These are phyloP conservation scores for Suillus weaverae DNA, from an alignment of 768 basidiomycete species.

Conservation along the genomic window DNA sequence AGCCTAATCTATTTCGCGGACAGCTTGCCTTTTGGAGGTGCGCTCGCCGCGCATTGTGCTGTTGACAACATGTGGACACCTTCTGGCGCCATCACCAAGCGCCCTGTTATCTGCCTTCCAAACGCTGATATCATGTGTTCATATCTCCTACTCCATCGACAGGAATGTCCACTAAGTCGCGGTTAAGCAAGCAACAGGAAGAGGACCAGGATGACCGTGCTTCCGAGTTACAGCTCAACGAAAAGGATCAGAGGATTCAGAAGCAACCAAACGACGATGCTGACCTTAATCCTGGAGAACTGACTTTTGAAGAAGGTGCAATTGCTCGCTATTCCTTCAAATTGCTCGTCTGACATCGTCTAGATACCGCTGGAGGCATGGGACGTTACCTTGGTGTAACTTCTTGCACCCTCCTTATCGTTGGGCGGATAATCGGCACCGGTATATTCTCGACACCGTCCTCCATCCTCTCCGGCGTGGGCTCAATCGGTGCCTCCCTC, in stretches of 20 bases:
- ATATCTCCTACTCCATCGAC: not conserved
- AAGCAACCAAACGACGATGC: constrained; percentile 15
- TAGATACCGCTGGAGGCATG: constrained; percentile 55
- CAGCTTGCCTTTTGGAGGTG: not conserved
- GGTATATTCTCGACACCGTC: constrained; percentile 68
- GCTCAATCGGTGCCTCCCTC: constrained; percentile 58
- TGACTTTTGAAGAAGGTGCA: constrained; percentile 52
- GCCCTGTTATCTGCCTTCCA: not conserved
- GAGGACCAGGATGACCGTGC: not conserved
- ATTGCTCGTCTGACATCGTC: not conserved
- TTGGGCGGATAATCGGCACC: constrained; percentile 60
- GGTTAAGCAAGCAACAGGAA: constrained; percentile 2
- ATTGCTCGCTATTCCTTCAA: not conserved
- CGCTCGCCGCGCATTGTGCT: not conserved
- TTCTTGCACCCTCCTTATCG: constrained; percentile 56
- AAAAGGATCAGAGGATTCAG: not conserved
- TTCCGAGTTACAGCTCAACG: not conserved
- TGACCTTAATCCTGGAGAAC: constrained; percentile 40
- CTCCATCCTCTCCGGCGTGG: constrained; percentile 55
- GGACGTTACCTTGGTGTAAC: constrained; percentile 58
- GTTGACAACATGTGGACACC: too few species aligned
- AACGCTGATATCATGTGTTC: not conserved
- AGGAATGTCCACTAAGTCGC: constrained; percentile 12
- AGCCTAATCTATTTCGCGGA: not conserved
- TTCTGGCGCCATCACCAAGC: not conserved